A percentile compares a stretch with the other conserved stretches of the same genome.
phyloP scores from a whole-genome alignment of 768 basidiomycete species.

The Cystofilobasidium capitatum region DNA sequence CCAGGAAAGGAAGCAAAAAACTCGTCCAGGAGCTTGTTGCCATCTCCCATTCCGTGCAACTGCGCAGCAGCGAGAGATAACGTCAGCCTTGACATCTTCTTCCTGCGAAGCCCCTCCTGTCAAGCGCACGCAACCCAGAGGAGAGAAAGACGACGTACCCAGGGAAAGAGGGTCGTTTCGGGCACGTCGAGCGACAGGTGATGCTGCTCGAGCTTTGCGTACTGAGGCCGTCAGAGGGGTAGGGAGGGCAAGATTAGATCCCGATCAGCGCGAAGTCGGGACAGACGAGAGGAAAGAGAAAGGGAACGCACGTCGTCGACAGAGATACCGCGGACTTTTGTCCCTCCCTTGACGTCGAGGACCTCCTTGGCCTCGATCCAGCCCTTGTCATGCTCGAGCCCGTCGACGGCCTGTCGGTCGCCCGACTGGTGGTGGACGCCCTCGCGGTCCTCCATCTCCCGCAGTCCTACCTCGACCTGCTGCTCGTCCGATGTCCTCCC shows the following conservation, averaged over 20 bases:
- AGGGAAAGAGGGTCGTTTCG: slow-evolving; percentile 75
- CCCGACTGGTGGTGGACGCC: slow-evolving; percentile 11
- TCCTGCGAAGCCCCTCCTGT: too few species aligned
- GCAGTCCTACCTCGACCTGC: background rate
- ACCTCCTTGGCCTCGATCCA: slow-evolving; percentile 16
- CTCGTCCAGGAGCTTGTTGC: slow-evolving; percentile 17
- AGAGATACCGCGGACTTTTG: slow-evolving; percentile 13
- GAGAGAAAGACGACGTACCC: slow-evolving; percentile 52
- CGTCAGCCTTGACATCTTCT: background rate
- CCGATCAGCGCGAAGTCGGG: background rate
- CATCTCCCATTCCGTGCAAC: slow-evolving; percentile 25
- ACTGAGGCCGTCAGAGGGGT: background rate
- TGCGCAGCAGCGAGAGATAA: background rate
- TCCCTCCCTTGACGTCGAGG: slow-evolving; percentile 11
- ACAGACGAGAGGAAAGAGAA: background rate
- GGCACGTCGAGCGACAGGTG: slow-evolving; percentile 50
- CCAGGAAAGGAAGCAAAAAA: slow-evolving; percentile 21
- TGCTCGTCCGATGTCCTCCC: background rate
- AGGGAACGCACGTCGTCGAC: slow-evolving; percentile 15
- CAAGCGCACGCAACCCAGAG: slow-evolving; percentile 28
- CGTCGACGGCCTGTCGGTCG: slow-evolving; percentile 12
- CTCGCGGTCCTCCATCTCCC: slow-evolving; percentile 20
- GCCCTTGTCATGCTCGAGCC: slow-evolving; percentile 4
- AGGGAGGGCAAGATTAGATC: background rate
- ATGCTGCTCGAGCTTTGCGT: slow-evolving; percentile 15